Conservation (phyloP, 2,329 filamentous ascomycete genomes). For the Aspergillus fijiensis region DNA sequence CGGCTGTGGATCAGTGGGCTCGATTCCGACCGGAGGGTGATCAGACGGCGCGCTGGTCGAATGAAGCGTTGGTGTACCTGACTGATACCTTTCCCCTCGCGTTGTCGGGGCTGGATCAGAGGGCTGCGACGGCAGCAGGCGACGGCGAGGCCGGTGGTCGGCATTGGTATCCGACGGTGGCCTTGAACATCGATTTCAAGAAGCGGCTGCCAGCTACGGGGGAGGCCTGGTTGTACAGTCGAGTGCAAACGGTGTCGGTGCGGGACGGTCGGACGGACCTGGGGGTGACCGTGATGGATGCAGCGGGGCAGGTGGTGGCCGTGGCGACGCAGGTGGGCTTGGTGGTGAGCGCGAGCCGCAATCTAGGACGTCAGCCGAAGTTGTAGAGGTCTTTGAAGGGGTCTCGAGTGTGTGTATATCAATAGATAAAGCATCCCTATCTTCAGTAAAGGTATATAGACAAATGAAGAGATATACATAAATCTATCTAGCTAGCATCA, state of each 20-base stretch:
- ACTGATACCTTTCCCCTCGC: slow-evolving; percentile 69
- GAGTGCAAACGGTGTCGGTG: slow-evolving; percentile 65
- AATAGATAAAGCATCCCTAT: background rate
- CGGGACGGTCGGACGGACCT: slow-evolving; percentile 72
- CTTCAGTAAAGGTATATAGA: background rate
- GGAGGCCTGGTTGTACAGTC: slow-evolving; percentile 69
- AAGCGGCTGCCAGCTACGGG: slow-evolving; percentile 66
- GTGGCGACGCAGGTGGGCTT: slow-evolving; percentile 68
- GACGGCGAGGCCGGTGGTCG: slow-evolving; percentile 27
- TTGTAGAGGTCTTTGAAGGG: slow-evolving; percentile 15
- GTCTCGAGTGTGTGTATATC: slow-evolving; percentile 8
- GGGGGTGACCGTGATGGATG: slow-evolving; percentile 67
- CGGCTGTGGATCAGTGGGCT: slow-evolving; percentile 65
- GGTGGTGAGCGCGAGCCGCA: slow-evolving; percentile 63
- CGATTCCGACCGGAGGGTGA: slow-evolving; percentile 55
- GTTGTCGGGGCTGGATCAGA: slow-evolving; percentile 51
- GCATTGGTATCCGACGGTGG: slow-evolving; percentile 75
- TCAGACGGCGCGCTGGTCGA: slow-evolving; percentile 56
- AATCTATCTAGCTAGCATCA: background rate
- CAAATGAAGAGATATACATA: background rate
- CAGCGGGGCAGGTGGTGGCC: slow-evolving; percentile 63
- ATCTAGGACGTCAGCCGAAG: slow-evolving; percentile 51
- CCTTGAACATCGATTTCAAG: slow-evolving; percentile 75
- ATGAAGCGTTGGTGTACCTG: slow-evolving; percentile 64
- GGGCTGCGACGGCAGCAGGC: slow-evolving; percentile 32